Evolutionary conservation across 345 rosid species (phyloP).

Genomic region (Citrus mangshanensis): DNA sequence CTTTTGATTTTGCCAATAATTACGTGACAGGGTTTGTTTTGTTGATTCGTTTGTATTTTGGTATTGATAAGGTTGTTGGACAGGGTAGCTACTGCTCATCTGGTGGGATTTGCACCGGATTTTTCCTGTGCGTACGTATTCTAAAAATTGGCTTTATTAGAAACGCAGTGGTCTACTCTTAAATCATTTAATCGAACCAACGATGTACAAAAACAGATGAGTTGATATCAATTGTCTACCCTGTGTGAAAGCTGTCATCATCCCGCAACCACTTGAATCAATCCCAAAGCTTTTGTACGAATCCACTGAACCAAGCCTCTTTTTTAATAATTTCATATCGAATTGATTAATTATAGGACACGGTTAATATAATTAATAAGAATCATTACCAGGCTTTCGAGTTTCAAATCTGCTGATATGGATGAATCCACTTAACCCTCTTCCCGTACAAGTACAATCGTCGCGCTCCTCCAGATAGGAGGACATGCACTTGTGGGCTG

Average conservation of each 20-base stretch:
- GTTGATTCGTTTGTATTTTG: neutral
- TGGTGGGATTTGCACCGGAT: neutral
- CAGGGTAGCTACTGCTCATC: neutral
- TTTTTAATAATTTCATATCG: neutral
- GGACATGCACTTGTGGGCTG: neutral
- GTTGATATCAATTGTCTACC: too few relatives aligned
- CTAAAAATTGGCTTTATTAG: neutral
- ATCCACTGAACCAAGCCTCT: neutral
- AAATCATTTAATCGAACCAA: neutral
- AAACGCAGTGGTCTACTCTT: neutral
- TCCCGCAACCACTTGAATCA: neutral
- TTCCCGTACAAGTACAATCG: constrained; percentile 1
- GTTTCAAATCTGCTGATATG: neutral
- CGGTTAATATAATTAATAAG: neutral
- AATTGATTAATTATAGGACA: too few relatives aligned
- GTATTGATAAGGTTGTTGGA: neutral
- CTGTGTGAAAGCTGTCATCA: too few relatives aligned
- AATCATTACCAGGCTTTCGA: neutral
- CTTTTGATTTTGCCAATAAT: too few relatives aligned
- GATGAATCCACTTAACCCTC: neutral
- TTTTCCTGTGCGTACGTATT: neutral
- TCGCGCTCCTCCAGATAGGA: constrained; percentile 2
- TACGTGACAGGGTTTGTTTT: neutral
- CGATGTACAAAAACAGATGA: neutral
- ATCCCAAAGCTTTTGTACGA: neutral